Base-by-base conservation (phyloP, 1,139 yeast species). In the Nakaseomyces glabratus region DNA sequence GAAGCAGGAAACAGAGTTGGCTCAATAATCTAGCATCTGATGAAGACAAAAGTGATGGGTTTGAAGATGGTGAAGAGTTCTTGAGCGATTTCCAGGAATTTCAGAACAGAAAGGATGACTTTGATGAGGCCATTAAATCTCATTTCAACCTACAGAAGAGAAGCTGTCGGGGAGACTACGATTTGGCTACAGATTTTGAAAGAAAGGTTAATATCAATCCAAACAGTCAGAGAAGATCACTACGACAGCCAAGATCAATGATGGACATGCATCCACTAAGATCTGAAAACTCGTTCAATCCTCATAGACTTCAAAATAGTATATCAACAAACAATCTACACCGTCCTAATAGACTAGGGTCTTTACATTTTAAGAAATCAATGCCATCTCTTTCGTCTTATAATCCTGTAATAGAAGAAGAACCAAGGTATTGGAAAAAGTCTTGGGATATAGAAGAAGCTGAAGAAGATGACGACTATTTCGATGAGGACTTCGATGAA, bases 161-260 rank as follows among this genome's bases (percentile, higher is more conserved):
- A n/a, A 26, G 35, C 28, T 12, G 41, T n/a, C n/a, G n/a, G 28
- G 6, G 20, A 19, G 9, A 24, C n/a, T 19, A 16, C 2, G 24
- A 13, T 14, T 12, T 42, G 21, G 39, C 41, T 17, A 21, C 38
- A 4, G 40, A 43, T 15, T 40, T 43, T 29, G 45, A 40, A 11
- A 31, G 30, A 14, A 40, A 39, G 24, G 23, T 46, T 22, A 39
- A 29, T 21, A 28, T 36, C 23, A 35, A 38, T 28, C 22, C 32
- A 13, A 25, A 30, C 24, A 34, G 32, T 37, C 38, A 26, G 16
- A 26, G 12, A 2, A 4, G 20, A 25, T 38, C 33, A 6, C 29
- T 48, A 10, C 47, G 48, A 34, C 56, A 52, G 31, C 58, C 55
- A 4, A 45, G 48, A 25, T 52, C 58, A 0, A 50, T 52, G 54